Percentiles rank a stretch among this genome's conserved stretches.
phyloP scores from a whole-genome alignment of 768 basidiomycete genomes.

The Mycena chlorophos region DNA sequence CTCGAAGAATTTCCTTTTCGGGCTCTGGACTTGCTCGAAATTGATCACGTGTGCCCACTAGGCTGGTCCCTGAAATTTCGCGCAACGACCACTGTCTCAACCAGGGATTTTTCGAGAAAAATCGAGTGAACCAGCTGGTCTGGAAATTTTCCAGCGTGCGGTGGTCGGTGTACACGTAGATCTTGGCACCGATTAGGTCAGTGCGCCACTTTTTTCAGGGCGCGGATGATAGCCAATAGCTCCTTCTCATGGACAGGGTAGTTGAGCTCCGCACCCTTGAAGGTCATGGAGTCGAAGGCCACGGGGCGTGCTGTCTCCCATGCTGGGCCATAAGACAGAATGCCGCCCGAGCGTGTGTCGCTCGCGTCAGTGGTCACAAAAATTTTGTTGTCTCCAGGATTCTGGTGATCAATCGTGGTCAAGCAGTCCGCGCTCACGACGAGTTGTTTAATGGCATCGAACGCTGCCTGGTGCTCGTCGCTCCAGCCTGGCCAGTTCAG shows the following conservation, averaged over 20 bases:
- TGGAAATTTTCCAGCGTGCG: conserved; percentile 31
- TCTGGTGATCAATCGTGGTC: conserved; percentile 32
- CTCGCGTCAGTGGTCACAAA: conserved; percentile 34
- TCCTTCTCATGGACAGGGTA: no score
- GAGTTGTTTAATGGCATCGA: conserved; percentile 30
- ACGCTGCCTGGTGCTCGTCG: conserved; percentile 24
- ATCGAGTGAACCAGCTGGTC: conserved; percentile 29
- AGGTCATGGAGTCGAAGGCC: no score
- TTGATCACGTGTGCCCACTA: no score
- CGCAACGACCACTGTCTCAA: conserved; percentile 30
- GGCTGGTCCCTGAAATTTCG: conserved; percentile 30
- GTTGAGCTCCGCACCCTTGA: no score
- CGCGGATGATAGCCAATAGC: conserved; percentile 33
- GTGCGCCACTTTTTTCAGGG: conserved; percentile 23
- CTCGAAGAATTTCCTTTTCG: no score
- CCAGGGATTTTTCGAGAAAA: conserved; percentile 31
- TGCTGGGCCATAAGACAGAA: no score
- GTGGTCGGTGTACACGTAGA: conserved; percentile 35
- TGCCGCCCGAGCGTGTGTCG: no score
- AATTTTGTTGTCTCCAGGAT: conserved; percentile 30
- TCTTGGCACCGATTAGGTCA: conserved; percentile 15
- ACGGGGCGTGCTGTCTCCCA: no score
- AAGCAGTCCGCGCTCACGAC: conserved; percentile 29
- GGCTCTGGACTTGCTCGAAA: no score
- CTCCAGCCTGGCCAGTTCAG: conserved; percentile 21